phyloP scores from a whole-genome alignment of 1,139 yeast species.

The Zygosaccharomyces pseudobailii region DNA sequence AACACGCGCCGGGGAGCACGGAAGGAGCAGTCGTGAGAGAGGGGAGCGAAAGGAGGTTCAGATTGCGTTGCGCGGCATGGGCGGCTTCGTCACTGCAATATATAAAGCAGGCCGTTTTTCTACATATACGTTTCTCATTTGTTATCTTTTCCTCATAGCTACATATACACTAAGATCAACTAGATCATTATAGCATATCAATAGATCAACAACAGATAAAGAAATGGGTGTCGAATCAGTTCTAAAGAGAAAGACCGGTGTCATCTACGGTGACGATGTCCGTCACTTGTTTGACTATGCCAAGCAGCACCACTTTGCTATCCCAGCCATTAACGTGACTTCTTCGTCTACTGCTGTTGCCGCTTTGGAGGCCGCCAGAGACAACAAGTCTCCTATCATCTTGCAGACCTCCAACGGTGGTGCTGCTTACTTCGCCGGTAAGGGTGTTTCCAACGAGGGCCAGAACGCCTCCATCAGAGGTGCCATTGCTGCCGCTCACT shows the following conservation, averaged over 20 bases:
- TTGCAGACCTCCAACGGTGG: slow-evolving; percentile 99
- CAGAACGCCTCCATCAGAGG: slow-evolving; percentile 95
- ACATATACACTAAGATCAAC: background rate
- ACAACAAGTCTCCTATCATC: slow-evolving; percentile 90
- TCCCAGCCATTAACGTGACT: slow-evolving; percentile 97
- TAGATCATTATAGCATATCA: background rate
- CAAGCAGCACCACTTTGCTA: slow-evolving; percentile 89
- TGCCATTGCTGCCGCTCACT: slow-evolving; percentile 96
- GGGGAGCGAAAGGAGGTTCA: background rate
- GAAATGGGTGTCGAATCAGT: slow-evolving; percentile 56
- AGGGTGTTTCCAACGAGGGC: slow-evolving; percentile 92
- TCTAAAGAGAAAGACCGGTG: slow-evolving; percentile 90
- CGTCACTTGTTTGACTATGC: slow-evolving; percentile 89
- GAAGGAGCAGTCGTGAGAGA: background rate
- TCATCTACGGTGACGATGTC: slow-evolving; percentile 98
- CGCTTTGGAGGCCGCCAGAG: slow-evolving; percentile 98
- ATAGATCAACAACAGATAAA: slow-evolving; percentile 5
- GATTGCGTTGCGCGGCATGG: background rate
- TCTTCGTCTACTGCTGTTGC: slow-evolving; percentile 96
- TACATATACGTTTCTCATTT: background rate
- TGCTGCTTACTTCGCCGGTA: slow-evolving; percentile 99
- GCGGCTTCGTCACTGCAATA: background rate
- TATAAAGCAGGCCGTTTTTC: slow-evolving; percentile 2
- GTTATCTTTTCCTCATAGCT: background rate
- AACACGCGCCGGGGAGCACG: slow-evolving; percentile 1